Evolutionary conservation across 371 early-diverging fungal species (phyloP).

Genomic region (Phascolomyces articulosus): DNA sequence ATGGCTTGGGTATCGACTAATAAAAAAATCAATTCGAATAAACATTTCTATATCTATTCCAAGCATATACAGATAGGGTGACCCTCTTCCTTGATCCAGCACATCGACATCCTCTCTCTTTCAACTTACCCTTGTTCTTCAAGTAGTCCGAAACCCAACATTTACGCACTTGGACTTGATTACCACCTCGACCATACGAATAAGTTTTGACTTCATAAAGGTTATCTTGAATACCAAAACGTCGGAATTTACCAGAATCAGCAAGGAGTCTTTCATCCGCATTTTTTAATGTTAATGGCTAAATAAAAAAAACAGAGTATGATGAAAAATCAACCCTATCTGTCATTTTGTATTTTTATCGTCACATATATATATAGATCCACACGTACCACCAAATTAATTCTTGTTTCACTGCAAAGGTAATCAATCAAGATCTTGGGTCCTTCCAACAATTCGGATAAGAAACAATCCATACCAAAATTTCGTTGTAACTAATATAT

Average conservation of each 20-base stretch:
- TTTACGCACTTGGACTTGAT: conserved; percentile 20
- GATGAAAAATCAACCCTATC: neutral
- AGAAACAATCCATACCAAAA: conserved; percentile 76
- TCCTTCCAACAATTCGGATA: conserved; percentile 77
- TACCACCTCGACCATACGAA: conserved; percentile 46
- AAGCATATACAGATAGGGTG: too few relatives aligned
- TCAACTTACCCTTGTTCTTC: neutral
- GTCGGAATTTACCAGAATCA: conserved; percentile 23
- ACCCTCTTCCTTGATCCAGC: too few relatives aligned
- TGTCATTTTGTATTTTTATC: too few relatives aligned
- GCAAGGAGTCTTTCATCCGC: conserved; percentile 48
- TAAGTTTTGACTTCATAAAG: conserved; percentile 52
- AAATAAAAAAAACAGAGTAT: neutral
- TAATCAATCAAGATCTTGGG: conserved; percentile 68
- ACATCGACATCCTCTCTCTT: neutral
- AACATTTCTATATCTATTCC: too few relatives aligned
- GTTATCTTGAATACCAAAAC: conserved; percentile 57
- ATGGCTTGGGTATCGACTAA: conserved; percentile 36
- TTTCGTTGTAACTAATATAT: conserved; percentile 15
- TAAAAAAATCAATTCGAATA: too few relatives aligned
- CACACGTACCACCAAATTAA: conserved; percentile 72
- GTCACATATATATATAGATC: conserved; percentile 6
- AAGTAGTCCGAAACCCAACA: neutral
- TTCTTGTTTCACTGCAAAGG: conserved; percentile 58
- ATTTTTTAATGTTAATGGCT: conserved; percentile 51